Evolutionary conservation across 305 asterid genomes (phyloP), one percentile per base, ranked within the genome.

Genomic region (Solanum hybrid): DNA sequence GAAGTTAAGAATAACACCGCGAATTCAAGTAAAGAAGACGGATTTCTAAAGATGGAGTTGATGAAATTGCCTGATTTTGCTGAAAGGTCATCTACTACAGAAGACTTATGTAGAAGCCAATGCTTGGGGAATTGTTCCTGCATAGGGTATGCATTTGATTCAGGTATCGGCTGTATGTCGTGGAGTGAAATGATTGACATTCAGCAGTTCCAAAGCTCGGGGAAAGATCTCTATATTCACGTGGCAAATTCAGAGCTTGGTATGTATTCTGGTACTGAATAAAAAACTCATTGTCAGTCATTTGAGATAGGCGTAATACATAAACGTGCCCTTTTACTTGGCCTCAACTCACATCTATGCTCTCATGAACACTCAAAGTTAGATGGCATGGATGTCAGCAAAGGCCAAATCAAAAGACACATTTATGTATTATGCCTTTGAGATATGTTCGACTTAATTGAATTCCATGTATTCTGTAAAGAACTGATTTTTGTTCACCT

Each of bases 111-210:
- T 67, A 90, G 67, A 46, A 89, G 75, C 67, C 88, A 51, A 46
- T 95, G 98, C 90, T 90, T 88, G 91, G 86, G 82, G 28, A 91
- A 93, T 57, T 95, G 97, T 86, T 94, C 96, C 8, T 95, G 98
- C 88, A 29, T 91, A 8, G 98, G 97, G 8, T 94, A 94, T 93
- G 92, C 93, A 20, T 92, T 76, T 89, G 91, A 90, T 22, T 4
- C 1, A 1, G 94, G 94, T 10, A 93, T 92, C 61, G 92, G 95
- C 40, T 94, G 97, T 90, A 89, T 93, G 93, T 91, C 92, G 82
- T 95, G 98, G 97, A 89, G 78, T 42, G 90, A 89, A 37, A 24
- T 95, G 33, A 89, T 93, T 31, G 95, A 95, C 36, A 89, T 92
- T 69, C 95, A 94, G 90, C 90, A 85, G 84, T 89, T 92, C 42